Base-by-base conservation (phyloP, 2,329 filamentous ascomycete species). In the Aspergillus bombycis region DNA sequence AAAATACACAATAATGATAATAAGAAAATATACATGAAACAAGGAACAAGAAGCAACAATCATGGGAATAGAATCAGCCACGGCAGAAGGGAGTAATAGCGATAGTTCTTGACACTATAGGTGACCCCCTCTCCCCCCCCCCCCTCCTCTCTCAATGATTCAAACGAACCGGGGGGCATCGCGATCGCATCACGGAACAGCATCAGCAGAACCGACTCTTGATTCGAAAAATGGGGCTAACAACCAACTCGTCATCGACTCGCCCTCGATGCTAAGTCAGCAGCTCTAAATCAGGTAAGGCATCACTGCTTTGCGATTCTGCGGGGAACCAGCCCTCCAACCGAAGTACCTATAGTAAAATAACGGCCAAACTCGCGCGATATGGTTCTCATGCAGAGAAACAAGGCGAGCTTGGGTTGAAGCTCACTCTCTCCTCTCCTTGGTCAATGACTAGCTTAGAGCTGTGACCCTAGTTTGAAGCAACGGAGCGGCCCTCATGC, bases 331-430 rank as follows among this genome's bases (percentile, higher is more conserved):
- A n/a, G 10, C 46, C 3, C 46, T 28, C 23, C 26, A 28, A 28
- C 14, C 14, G 26, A 52, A 52, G 48, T 52, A 52, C 54, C 45
- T 61, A 36, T 38, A n/a, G 23, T 52, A 50, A 41, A 36, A 41
- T 59, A 45, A 52, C 28, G 45, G 57, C 34, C 57, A 52, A 32
- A 52, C 26, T 32, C 5, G 48, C 28, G 28, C 46, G 54, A 62
- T 61, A 50, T 60, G 59, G 62, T 46, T 59, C 59, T 67, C 65
- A 61, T 62, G 64, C 67, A 68, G 63, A 62, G 57, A 52, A 52
- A 64, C 56, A 62, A 60, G 63, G 63, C 65, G 61, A 62, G 61
- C 50, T 62, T 64, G 56, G 60, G 62, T 65, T 38, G 57, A 65
- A 50, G 43, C 45, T 28, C 26, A 23, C 36, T 52, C 32, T n/a